Base-by-base conservation (phyloP, 2,329 filamentous ascomycete species). In the Sporothrix humicola region DNA sequence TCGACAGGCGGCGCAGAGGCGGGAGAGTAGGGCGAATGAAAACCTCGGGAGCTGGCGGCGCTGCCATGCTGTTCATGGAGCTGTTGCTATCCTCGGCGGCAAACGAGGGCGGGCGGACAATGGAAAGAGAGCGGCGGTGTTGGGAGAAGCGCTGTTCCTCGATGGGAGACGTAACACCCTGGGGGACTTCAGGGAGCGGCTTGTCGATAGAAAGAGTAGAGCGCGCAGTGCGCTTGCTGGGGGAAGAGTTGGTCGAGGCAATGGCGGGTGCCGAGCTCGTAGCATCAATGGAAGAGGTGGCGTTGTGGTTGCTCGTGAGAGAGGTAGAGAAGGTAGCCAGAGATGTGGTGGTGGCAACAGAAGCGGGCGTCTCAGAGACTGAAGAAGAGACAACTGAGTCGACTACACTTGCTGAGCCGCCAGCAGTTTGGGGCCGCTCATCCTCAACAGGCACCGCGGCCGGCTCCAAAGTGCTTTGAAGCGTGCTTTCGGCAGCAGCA, bases 181-280 rank as follows among this genome's bases (percentile, higher is more conserved):
- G 84, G 5, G 91, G 90, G 3, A 93, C 87, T 20, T 89, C 85
- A 9, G 91, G 91, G 1, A 93, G 85, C 48, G 91, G 90, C 82
- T 93, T 93, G 77, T 92, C 88, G 73, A 90, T 84, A 5, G 87
- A 84, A 17, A 84, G 80, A 31, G 83, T 78, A 15, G 82, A 81
- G 23, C 82, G 80, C 63, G 82, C 48, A 80, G 46, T 69, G 52
- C 61, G 71, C 68, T 74, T 74, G 71, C 46, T 65, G 3, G 74
- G 72, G 12, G 73, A 73, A 5, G 72, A 71, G 52, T 50, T 69
- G 48, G 63, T 77, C 74, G 82, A 74, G 44, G 81, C 79, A n/a
- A 82, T 79, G 2, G 80, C 80, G 44, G 82, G 6, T 2, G 71
- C 65, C 44, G 69, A 26, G 15, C 50, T 10, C 23, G 42, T 63